Percentiles rank a stretch among this genome's conserved stretches.
These are phyloP conservation scores for Pseudocercospora vitis DNA, from an alignment of 2,329 filamentous ascomycete genomes.

Conservation along the genomic window DNA sequence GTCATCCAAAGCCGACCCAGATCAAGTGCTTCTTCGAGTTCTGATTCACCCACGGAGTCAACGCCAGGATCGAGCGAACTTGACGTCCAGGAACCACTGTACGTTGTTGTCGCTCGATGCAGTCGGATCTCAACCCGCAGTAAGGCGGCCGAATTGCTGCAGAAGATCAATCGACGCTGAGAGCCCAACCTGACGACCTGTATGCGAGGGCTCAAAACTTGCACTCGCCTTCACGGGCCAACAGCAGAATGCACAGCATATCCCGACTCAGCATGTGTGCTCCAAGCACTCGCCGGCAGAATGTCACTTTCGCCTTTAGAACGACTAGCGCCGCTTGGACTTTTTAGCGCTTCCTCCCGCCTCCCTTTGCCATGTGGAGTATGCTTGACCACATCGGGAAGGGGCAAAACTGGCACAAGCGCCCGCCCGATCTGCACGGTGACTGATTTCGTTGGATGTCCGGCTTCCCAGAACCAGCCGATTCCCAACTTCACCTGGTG, in stretches of 20 bases:
- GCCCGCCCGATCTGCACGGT: no score
- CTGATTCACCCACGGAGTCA: slow-evolving; percentile 16
- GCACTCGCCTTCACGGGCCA: not conserved
- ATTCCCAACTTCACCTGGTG: not conserved
- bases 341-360: slow-evolving; percentile 9
- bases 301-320: slow-evolving; percentile 3
- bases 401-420: not conserved
- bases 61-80: slow-evolving; percentile 19
- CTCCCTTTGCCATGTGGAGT: slow-evolving; percentile 5
- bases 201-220: not conserved
- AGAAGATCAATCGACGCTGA: slow-evolving; percentile 13
- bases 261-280: slow-evolving; percentile 8
- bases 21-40: slow-evolving; percentile 11
- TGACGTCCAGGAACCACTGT: slow-evolving; percentile 31
- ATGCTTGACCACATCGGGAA: slow-evolving; percentile 1
- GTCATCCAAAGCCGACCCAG: slow-evolving; percentile 24
- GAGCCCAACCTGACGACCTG: not conserved
- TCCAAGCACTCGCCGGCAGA: slow-evolving; percentile 7
- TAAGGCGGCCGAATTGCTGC: slow-evolving; percentile 24
- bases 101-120: slow-evolving; percentile 31
- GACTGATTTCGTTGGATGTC: not conserved
- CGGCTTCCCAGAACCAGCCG: slow-evolving; percentile 4
- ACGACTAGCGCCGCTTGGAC: not conserved
- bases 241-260: not conserved
- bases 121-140: slow-evolving; percentile 19